phyloP scores from a whole-genome alignment of 1,284 basidiomycete genomes.

The Puccinia polysora region DNA sequence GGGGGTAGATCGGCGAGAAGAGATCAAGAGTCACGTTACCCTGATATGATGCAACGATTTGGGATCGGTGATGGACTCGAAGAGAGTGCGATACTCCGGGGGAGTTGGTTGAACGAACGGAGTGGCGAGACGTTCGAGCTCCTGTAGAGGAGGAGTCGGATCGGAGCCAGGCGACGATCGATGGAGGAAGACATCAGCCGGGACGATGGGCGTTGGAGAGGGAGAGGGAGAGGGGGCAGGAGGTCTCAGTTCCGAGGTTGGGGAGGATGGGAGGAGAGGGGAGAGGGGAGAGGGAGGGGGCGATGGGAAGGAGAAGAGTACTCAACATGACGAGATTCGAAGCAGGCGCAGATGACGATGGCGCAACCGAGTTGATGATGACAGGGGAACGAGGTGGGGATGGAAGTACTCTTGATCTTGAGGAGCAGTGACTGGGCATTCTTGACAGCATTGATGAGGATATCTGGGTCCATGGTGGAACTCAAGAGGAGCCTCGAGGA shows the following conservation, averaged over 20 bases:
- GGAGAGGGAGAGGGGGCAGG: too few species aligned
- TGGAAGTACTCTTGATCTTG: not conserved
- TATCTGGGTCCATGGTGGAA: constrained; percentile 3
- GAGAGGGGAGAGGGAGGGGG: too few species aligned
- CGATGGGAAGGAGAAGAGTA: not conserved
- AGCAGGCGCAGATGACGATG: constrained; percentile 31
- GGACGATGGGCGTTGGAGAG: too few species aligned
- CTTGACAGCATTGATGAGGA: constrained; percentile 11
- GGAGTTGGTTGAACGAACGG: not conserved
- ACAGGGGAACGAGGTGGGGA: not conserved
- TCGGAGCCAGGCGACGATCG: too few species aligned
- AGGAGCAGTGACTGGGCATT: constrained; percentile 15
- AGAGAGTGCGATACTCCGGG: not conserved
- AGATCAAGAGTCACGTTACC: not conserved
- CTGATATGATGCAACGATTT: not conserved
- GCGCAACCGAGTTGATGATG: constrained; percentile 26
- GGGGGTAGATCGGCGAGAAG: not conserved
- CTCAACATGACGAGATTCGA: not conserved
- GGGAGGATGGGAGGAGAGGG: too few species aligned
- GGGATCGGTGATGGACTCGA: constrained; percentile 2
- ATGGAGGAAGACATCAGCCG: too few species aligned
- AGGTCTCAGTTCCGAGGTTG: too few species aligned
- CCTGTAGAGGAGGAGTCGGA: too few species aligned
- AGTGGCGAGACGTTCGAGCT: constrained; percentile 1
- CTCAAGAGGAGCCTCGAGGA: too few species aligned